phyloP scores from a whole-genome alignment of 1,284 basidiomycete genomes.

The Xerocomus minutiporus region DNA sequence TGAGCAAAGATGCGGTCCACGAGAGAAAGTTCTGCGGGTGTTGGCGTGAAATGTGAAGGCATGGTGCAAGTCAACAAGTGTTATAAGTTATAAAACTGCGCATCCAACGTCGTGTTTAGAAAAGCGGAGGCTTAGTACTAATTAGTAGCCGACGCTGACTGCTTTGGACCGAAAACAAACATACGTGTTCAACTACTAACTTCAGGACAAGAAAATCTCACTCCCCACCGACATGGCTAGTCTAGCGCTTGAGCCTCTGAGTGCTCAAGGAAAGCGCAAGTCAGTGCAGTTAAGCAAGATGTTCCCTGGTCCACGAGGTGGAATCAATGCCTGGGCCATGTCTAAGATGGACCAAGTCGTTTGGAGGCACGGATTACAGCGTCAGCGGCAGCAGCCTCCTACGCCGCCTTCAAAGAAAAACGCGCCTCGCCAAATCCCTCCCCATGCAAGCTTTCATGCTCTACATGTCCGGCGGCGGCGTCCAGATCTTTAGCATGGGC shows the following conservation, averaged over 20 bases:
- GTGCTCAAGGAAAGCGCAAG: too few species aligned
- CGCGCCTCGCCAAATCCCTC: conserved; percentile 75
- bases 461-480: conserved; percentile 90
- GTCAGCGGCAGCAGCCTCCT: conserved; percentile 40
- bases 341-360: too few species aligned
- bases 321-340: too few species aligned
- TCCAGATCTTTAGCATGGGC: conserved; percentile 92
- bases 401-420: conserved; percentile 68
- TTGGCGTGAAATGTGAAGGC: conserved; percentile 60
- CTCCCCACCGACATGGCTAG: too few species aligned
- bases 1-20: conserved; percentile 67
- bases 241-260: too few species aligned
- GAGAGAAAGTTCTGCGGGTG: conserved; percentile 61
- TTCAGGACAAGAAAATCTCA: too few species aligned
- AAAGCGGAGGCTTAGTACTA: neutral
- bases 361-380: conserved; percentile 7
- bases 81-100: conserved; percentile 23
- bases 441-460: conserved; percentile 96
- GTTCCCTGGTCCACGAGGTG: too few species aligned
- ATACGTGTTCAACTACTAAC: too few species aligned
- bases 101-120: conserved; percentile 8
- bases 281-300: too few species aligned
- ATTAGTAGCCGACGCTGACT: neutral
- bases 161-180: neutral
- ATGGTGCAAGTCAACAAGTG: conserved; percentile 36